Evolutionary conservation across 495 filamentous ascomycete species (phyloP).

Genomic region (Lichina pygmaea): DNA sequence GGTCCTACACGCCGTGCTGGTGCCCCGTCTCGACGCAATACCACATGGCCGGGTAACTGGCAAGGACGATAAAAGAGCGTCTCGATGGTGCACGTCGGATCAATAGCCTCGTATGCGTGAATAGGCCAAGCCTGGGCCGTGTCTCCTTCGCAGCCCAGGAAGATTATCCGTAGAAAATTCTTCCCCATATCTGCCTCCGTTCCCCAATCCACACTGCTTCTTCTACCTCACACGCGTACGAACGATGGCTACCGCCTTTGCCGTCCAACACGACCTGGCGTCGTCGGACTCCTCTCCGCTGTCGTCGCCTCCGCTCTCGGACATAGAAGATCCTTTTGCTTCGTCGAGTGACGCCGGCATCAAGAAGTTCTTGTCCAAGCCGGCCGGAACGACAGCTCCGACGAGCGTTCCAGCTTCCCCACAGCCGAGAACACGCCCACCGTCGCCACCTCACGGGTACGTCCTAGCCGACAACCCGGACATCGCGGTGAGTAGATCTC

Average conservation of each 20-base stretch:
- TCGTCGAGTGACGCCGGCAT: neutral
- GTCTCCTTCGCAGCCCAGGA: neutral
- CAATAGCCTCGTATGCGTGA: neutral
- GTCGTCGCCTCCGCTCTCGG: slow-evolving; percentile 3
- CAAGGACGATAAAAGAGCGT: neutral
- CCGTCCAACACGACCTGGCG: neutral
- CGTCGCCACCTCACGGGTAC: slow-evolving; percentile 73
- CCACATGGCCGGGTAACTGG: no score
- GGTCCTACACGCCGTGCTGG: no score
- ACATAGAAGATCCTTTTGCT: slow-evolving; percentile 1
- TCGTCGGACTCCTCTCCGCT: slow-evolving; percentile 4
- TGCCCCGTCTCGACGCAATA: no score
- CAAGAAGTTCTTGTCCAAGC: neutral
- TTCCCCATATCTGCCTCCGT: neutral
- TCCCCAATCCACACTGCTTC: neutral
- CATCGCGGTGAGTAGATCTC: slow-evolving; percentile 44
- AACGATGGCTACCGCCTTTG: neutral
- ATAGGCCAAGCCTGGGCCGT: neutral
- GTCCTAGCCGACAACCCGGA: slow-evolving; percentile 67
- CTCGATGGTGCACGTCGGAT: neutral
- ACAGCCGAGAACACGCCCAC: slow-evolving; percentile 12
- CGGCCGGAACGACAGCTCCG: neutral
- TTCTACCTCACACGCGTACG: neutral
- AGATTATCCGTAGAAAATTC: neutral
- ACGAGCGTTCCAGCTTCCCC: neutral